Base-by-base conservation (phyloP, 768 basidiomycete genomes). In the Xerocomellus amylosporus region DNA sequence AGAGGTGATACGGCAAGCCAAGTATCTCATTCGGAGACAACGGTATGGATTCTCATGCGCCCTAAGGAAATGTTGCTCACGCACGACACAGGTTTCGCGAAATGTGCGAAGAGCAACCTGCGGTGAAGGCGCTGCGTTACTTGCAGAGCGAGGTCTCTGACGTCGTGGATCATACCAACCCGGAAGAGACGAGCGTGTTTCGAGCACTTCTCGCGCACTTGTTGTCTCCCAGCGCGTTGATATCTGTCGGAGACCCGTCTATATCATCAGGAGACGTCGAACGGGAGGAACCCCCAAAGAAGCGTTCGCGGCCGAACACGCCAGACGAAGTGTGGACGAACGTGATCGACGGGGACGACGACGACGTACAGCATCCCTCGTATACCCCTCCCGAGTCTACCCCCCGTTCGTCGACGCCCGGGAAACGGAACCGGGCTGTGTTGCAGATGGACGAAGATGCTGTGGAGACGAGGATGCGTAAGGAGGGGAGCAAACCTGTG, bases 151-250 rank as follows among this genome's bases (percentile, higher is more conserved):
- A 86, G 46, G 86, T 93, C 9, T 83, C 83, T 0, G 76, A 77
- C 2, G 84, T 88, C 4, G 90, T 91, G 17, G 81, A 91, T 65
- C 88, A 90, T 59, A 74, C 71, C 52, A 79, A 86, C 59, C 61
- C 77, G 0, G 77, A 81, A 52, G 88, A 91, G 64, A 77, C 84
- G 0, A 76, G 77, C 38, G 64, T 71, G 8, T 91, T 90, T 65
- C 80, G 87, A 22, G 77, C 81, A 0, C 74, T 92, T 8, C 79
- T 91, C 42, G 78, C 82, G 4, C 79, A 89, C 58, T 75, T 91
- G 5, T 73, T 90, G 12, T 71, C 75, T 1, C 78, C 79, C 6
- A 48, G 53, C 9, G 49, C 71, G 8, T 45, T 22, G 46, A 52
- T 44, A 36, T 22, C 49, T 12, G 26, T 33, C 0, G 57, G 46